Evolutionary conservation across 306 rosid genomes (phyloP).

Genomic region (Cicer cuneatum): DNA sequence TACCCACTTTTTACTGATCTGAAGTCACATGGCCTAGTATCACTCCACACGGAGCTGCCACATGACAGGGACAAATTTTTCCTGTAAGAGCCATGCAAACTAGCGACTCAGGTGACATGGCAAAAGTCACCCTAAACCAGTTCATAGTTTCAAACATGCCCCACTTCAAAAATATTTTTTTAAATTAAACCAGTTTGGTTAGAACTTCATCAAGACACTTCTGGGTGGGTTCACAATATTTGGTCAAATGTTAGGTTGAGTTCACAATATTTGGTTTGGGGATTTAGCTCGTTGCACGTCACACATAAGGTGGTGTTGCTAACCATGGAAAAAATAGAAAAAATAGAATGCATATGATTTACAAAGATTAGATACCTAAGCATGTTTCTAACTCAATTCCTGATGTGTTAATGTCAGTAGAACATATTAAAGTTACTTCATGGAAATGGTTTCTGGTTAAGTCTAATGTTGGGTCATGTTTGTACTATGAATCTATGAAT

Average conservation of each 20-base stretch:
- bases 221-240: neutral
- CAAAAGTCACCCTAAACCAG: neutral
- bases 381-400: too few species aligned
- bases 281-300: neutral
- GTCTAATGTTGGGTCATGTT: too few species aligned
- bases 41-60: neutral
- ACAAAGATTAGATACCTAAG: conserved; percentile 1
- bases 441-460: too few species aligned
- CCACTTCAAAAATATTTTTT: neutral
- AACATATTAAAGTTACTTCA: too few species aligned
- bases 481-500: too few species aligned
- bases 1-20: neutral
- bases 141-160: neutral
- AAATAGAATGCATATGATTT: neutral
- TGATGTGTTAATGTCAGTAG: too few species aligned
- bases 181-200: neutral
- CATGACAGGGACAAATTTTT: neutral
- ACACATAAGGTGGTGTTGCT: neutral
- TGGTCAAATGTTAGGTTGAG: neutral
- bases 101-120: neutral
- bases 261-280: neutral
- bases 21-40: neutral
- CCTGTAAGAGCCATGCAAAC: neutral
- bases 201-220: neutral
- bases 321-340: neutral